Base-by-base conservation (phyloP, 2,329 filamentous ascomycete genomes). In the Claviceps pazoutovae region DNA sequence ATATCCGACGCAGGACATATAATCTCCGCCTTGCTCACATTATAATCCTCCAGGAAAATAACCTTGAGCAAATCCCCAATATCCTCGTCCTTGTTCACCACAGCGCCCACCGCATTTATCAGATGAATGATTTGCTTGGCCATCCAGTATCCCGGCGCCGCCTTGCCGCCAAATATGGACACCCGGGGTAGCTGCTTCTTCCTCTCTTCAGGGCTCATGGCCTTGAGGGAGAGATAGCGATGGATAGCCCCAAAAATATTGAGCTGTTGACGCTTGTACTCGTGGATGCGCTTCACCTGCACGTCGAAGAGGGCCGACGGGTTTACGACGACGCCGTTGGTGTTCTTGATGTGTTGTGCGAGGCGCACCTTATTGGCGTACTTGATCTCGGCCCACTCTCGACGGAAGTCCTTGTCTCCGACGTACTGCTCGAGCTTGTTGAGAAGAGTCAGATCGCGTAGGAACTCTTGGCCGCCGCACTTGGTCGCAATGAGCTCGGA, bases 111-210 rank as follows among this genome's bases (percentile, higher is more conserved):
- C 55, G 83, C 84, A 73, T 96, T 97, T 74, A 98, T 83, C 53
- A 98, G 79, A 65, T 97, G 91, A 61, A 98, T 98, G 59, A 96
- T 89, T 42, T 93, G 94, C 79, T 98, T 98, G 39, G 93, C 93
- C 93, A 97, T 98, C 93, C 93, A 98, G 75, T 98, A 98, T 16
- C 93, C 93, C 0, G 93, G 93, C 2, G 93, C 93, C 26, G 93
- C 93, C 72, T 98, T 98, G 61, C 93, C 93, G 64, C 93, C 93
- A 65, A 98, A 97, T 67, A 98, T 94, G 53, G 86, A 93, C 9
- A 97, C 93, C 49, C 91, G 84, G 16, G 90, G 88, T 45, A 84
- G 79, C 55, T 87, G 76, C 71, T 93, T 93, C 76, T 94, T 91
- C 58, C 83, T 81, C 65, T 95, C 85, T 61, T 89, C 87, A 0